These are phyloP conservation scores for Coniochaeta ligniaria DNA, from an alignment of 2,329 filamentous ascomycete species.

Conservation along the genomic window DNA sequence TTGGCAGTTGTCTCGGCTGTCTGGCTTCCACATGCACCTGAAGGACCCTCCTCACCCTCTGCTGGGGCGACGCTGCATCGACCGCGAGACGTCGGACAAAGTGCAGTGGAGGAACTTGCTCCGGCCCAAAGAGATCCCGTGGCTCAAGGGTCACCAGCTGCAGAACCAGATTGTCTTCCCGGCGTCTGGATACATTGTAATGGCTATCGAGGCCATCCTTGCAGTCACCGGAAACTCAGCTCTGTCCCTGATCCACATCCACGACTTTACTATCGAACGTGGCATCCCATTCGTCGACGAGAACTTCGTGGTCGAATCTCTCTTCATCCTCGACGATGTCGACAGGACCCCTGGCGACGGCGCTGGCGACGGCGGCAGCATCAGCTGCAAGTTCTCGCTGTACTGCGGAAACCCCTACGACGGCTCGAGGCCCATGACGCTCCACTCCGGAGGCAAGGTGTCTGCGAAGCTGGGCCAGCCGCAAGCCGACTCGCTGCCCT, in stretches of 20 bases:
- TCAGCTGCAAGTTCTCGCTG: too few relatives aligned
- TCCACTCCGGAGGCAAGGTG: too few relatives aligned
- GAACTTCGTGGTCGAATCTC: too few relatives aligned
- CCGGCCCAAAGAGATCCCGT: slow-evolving; percentile 19
- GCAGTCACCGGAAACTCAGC: slow-evolving; percentile 1
- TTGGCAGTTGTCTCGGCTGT: slow-evolving; percentile 8
- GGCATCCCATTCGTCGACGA: too few relatives aligned
- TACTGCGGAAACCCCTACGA: too few relatives aligned
- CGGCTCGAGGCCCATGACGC: too few relatives aligned
- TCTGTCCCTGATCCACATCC: slow-evolving; percentile 4
- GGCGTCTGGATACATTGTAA: slow-evolving; percentile 5
- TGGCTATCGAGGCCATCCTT: slow-evolving; percentile 1
- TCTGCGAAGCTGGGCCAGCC: too few relatives aligned
- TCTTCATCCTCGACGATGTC: too few relatives aligned
- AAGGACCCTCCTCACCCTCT: slow-evolving; percentile 6
- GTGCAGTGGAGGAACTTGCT: slow-evolving; percentile 18
- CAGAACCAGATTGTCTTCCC: slow-evolving; percentile 30
- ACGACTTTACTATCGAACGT: too few relatives aligned
- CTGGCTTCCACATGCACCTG: not conserved
- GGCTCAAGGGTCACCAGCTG: slow-evolving; percentile 30
- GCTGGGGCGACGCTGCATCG: slow-evolving; percentile 5
- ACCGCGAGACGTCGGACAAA: slow-evolving; percentile 5
- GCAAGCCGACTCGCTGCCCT: too few relatives aligned
- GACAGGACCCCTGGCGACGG: too few relatives aligned
- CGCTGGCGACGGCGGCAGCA: too few relatives aligned